Evolutionary conservation across 163 green algal species (phyloP), one percentile per base, ranked within the genome.

Genomic region (Volvox carteri): DNA sequence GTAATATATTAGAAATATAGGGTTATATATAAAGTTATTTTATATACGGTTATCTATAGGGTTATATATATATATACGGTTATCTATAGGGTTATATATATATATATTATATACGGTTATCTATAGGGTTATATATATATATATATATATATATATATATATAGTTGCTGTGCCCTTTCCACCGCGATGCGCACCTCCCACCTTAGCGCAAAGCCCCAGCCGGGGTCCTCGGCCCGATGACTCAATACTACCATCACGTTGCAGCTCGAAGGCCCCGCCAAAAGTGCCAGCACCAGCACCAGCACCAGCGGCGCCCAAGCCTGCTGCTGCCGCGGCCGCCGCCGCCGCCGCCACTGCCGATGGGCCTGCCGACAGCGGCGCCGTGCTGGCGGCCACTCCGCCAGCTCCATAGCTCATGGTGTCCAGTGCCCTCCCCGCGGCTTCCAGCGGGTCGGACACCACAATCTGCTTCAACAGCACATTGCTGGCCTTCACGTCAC

Each of bases 381-480:
- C n/a, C 0, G 21, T 44, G 25, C n/a, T n/a, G n/a, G n/a, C n/a
- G n/a, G n/a, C n/a, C n/a, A n/a, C n/a, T n/a, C 73, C 73, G 42
- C 46, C 44, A 25, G 67, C 7, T 8, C 72, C 42, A 23, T 41
- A 16, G 41, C 46, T 42, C 65, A 50, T 39, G 12, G 46, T 58
- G 78, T 86, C 78, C 41, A 86, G 14, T 11, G 58, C 78, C 14
- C 78, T 39, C 8, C 78, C 78, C 3, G 56, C 78, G 35, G 58
- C 78, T 60, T 86, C 78, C 56, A 46, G 60, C 4, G 58, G 23
- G 58, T 86, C 78, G 1, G 78, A 74, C 30, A 86, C 62, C 44
- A 78, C 79, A n/a, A 86, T 86, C 42, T 86, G 79, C 68, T 81
- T 88, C 42, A 88, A 70, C 12, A 88, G 68, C 48, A 88, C 83